A percentile compares a stretch with the other conserved stretches of the same genome.
These are phyloP conservation scores for Trichoderma harzianum DNA, from an alignment of 2,329 filamentous ascomycete species.

Conservation along the genomic window DNA sequence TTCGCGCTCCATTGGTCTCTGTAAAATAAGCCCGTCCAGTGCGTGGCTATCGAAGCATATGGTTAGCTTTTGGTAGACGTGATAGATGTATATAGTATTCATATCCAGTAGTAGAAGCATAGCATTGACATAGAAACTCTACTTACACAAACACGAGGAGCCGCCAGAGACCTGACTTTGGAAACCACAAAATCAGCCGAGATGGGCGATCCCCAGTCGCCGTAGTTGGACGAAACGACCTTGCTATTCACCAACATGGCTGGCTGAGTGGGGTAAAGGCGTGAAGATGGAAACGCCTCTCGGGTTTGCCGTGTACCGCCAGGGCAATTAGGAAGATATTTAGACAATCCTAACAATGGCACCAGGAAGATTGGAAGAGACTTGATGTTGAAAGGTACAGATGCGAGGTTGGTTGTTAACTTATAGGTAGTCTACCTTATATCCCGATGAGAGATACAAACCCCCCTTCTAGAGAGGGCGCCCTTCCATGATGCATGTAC, in stretches of 20 bases:
- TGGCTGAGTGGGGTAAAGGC: neutral
- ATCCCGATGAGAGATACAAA: neutral
- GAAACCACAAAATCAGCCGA: conserved; percentile 36
- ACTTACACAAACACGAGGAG: conserved; percentile 37
- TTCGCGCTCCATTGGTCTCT: conserved; percentile 40
- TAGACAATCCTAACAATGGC: neutral
- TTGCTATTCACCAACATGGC: conserved; percentile 29
- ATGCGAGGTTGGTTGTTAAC: neutral
- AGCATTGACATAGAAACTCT: neutral
- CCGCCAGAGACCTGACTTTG: conserved; percentile 32
- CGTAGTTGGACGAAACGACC: conserved; percentile 30
- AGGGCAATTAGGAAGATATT: neutral
- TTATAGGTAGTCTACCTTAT: too few species aligned
- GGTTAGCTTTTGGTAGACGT: neutral
- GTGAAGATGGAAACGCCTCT: neutral
- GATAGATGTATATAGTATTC: neutral
- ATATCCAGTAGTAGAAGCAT: neutral
- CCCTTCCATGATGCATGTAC: neutral
- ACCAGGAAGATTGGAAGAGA: neutral
- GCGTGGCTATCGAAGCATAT: conserved; percentile 21
- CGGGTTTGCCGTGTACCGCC: too few species aligned
- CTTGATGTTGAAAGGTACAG: neutral
- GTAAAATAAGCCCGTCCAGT: conserved; percentile 37
- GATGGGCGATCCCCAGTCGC: conserved; percentile 40
- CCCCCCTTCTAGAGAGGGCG: neutral